phyloP scores from a whole-genome alignment of 192 early-diverging fungal genomes.

The Podila epigama region DNA sequence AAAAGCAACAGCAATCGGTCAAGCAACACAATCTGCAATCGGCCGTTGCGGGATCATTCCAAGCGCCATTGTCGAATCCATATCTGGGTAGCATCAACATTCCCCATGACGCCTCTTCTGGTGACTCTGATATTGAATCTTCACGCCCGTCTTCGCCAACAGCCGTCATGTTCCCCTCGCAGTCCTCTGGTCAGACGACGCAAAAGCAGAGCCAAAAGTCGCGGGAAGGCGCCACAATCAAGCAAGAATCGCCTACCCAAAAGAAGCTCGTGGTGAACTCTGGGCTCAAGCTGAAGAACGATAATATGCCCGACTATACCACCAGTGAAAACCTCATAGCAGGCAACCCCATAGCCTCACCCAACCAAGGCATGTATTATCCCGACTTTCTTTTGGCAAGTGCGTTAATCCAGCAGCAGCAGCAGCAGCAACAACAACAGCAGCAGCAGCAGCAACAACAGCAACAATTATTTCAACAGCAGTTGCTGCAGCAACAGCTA shows the following conservation, averaged over 20 bases:
- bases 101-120: constrained; percentile 45
- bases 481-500: constrained; percentile 31
- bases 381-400: constrained; percentile 24
- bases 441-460: constrained; percentile 34
- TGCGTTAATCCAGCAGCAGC: constrained; percentile 1
- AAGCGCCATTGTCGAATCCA: constrained; percentile 35
- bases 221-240: constrained; percentile 14
- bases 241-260: constrained; percentile 35
- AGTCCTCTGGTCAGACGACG: constrained; percentile 3
- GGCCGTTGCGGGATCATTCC: constrained; percentile 30
- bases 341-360: not conserved
- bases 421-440: constrained; percentile 37
- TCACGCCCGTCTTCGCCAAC: constrained; percentile 41
- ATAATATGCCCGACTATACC: constrained; percentile 28
- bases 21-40: constrained; percentile 45
- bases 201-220: constrained; percentile 14
- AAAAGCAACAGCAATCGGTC: constrained; percentile 10
- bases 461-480: constrained; percentile 25
- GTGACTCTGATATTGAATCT: constrained; percentile 41
- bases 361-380: constrained; percentile 21
- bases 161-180: constrained; percentile 22
- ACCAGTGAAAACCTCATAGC: constrained; percentile 20
- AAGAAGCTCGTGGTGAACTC: constrained; percentile 23
- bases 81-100: constrained; percentile 50
- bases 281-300: constrained; percentile 14